A percentile compares a stretch with the other conserved stretches of the same genome.
phyloP scores from a whole-genome alignment of 805 yeast genomes.

The Tetrapisispora pingtungensis region DNA sequence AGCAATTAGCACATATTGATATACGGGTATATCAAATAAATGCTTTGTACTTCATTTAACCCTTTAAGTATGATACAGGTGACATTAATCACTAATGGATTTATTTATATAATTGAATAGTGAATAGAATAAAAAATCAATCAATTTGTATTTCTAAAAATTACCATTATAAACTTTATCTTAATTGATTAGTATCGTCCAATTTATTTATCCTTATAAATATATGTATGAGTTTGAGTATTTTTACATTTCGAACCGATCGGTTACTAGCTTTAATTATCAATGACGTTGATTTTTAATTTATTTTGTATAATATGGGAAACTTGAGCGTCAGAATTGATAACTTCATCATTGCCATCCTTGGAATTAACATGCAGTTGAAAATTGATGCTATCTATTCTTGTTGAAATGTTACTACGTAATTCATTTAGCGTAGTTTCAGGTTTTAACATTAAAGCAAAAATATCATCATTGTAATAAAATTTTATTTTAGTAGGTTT shows the following conservation, averaged over 20 bases:
- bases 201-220: neutral
- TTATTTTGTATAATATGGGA: conserved; percentile 27
- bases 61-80: no score
- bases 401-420: conserved; percentile 40
- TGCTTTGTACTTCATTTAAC: no score
- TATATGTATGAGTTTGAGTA: neutral
- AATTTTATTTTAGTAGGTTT: conserved; percentile 51
- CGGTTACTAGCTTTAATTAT: conserved; percentile 12
- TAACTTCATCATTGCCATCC: conserved; percentile 28
- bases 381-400: conserved; percentile 36
- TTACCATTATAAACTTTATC: no score
- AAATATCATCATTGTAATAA: conserved; percentile 71
- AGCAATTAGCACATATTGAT: no score
- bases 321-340: conserved; percentile 28
- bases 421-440: conserved; percentile 40
- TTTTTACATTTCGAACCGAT: neutral
- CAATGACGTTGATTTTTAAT: conserved; percentile 31
- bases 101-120: no score
- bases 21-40: no score
- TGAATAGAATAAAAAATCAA: no score
- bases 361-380: conserved; percentile 28
- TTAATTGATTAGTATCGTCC: neutral
- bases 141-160: no score
- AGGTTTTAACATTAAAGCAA: conserved; percentile 52
- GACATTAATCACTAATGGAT: no score